A percentile compares a stretch with the other conserved stretches of the same genome.
Conservation (phyloP, 2,329 filamentous ascomycete genomes). For the Epichloe amarillans region DNA sequence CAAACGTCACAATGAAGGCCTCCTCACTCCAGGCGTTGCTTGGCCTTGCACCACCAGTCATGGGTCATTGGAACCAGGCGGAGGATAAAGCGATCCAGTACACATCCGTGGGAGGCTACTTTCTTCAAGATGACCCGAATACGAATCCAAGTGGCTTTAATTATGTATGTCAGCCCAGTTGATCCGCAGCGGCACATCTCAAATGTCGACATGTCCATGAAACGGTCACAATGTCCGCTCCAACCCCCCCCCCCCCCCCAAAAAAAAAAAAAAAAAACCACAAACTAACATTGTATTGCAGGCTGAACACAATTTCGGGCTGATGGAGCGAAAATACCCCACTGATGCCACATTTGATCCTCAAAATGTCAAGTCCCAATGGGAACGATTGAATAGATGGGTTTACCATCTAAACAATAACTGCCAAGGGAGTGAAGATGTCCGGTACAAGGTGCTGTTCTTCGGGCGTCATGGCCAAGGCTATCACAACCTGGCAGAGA, state of each 20-base stretch:
- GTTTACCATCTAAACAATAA: conserved; percentile 38
- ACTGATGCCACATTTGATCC: conserved; percentile 32
- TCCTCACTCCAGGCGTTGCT: conserved; percentile 16
- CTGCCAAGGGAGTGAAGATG: conserved; percentile 24
- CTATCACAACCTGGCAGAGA: conserved; percentile 48
- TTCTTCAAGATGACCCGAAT: conserved; percentile 46
- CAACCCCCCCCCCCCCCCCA: too few species aligned
- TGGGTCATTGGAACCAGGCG: conserved; percentile 18
- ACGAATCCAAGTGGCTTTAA: conserved; percentile 47
- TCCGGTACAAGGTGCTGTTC: conserved; percentile 53
- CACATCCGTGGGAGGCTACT: conserved; percentile 46
- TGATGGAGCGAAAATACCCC: conserved; percentile 49
- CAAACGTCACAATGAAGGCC: conserved; percentile 18
- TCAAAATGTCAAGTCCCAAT: conserved; percentile 37
- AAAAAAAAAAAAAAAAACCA: too few species aligned
- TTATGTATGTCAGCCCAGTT: conserved; percentile 35
- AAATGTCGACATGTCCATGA: background rate
- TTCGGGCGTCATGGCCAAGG: conserved; percentile 60
- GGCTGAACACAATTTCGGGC: conserved; percentile 49
- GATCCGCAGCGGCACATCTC: too few species aligned
- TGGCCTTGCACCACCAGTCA: conserved; percentile 14
- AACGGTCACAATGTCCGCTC: background rate
- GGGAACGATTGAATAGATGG: conserved; percentile 50
- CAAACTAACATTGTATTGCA: conserved; percentile 14
- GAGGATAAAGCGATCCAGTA: conserved; percentile 38